Conservation (phyloP, 495 filamentous ascomycete genomes). For the Saxophila tyrrhenica region DNA sequence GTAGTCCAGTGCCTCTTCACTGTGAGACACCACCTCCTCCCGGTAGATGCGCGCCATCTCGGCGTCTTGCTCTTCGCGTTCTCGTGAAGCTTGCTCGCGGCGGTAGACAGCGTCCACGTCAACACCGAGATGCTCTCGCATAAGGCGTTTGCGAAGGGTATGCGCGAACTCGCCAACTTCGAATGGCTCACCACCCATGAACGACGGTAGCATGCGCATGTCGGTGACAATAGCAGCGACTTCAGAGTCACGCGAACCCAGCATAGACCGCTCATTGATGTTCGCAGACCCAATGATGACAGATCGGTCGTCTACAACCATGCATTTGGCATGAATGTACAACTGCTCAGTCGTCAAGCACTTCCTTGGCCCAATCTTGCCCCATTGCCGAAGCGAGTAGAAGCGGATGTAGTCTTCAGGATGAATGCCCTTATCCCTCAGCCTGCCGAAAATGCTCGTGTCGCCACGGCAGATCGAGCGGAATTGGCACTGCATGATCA, state of each 20-base stretch:
- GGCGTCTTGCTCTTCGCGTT: slow-evolving; percentile 31
- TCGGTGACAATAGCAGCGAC: slow-evolving; percentile 85
- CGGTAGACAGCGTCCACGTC: slow-evolving; percentile 71
- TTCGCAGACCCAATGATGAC: slow-evolving; percentile 96
- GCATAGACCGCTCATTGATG: slow-evolving; percentile 96
- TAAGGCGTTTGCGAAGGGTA: slow-evolving; percentile 81
- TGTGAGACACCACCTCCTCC: slow-evolving; percentile 8
- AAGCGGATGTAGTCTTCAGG: slow-evolving; percentile 96
- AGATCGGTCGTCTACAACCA: slow-evolving; percentile 89
- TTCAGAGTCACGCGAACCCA: slow-evolving; percentile 84
- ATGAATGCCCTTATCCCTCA: slow-evolving; percentile 73
- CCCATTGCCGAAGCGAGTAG: slow-evolving; percentile 87
- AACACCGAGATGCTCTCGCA: slow-evolving; percentile 93
- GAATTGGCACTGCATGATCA: slow-evolving; percentile 98
- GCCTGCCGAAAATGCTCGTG: slow-evolving; percentile 79
- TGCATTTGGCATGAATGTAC: slow-evolving; percentile 96
- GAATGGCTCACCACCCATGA: slow-evolving; percentile 81
- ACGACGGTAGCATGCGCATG: slow-evolving; percentile 85
- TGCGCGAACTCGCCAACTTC: slow-evolving; percentile 87
- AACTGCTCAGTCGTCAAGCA: slow-evolving; percentile 88
- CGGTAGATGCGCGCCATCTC: slow-evolving; percentile 18
- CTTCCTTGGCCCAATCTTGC: slow-evolving; percentile 73
- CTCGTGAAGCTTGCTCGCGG: slow-evolving; percentile 37
- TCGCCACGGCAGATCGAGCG: slow-evolving; percentile 93
- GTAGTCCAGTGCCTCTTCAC: slow-evolving; percentile 23